A percentile compares a stretch with the other conserved stretches of the same genome.
phyloP scores from a whole-genome alignment of 2,329 filamentous ascomycete species.

The Trichoderma breve region DNA sequence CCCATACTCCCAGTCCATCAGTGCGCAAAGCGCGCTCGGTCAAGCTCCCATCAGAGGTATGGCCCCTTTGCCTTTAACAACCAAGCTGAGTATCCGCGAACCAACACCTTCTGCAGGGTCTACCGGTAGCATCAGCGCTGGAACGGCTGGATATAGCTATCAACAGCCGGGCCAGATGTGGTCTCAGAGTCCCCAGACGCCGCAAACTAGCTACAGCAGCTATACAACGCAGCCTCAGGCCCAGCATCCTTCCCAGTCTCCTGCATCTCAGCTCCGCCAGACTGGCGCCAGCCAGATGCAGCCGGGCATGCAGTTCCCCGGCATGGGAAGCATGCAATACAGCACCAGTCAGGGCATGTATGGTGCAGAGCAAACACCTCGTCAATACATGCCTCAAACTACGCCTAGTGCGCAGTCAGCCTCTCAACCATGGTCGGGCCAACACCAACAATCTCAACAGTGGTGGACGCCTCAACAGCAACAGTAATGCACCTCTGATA shows the following conservation, averaged over 20 bases:
- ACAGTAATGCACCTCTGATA: conserved; percentile 28
- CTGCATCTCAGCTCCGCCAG: conserved; percentile 61
- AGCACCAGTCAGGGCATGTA: conserved; percentile 58
- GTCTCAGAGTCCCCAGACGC: conserved; percentile 63
- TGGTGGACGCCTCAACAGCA: conserved; percentile 57
- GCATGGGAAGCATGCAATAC: conserved; percentile 60
- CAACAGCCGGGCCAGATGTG: conserved; percentile 65
- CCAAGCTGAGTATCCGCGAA: conserved; percentile 61
- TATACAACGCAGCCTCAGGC: conserved; percentile 55
- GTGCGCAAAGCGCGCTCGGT: conserved; percentile 68
- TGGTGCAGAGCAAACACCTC: conserved; percentile 59
- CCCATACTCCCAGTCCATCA: conserved; percentile 68
- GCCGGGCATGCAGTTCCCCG: conserved; percentile 60
- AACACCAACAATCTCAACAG: conserved; percentile 61
- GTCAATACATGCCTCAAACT: conserved; percentile 67
- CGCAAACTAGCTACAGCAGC: conserved; percentile 54
- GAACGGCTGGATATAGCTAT: conserved; percentile 59
- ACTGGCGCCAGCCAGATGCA: conserved; percentile 56
- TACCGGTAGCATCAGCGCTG: conserved; percentile 51
- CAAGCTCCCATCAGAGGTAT: conserved; percentile 71
- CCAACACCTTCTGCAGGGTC: conserved; percentile 60
- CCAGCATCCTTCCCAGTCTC: conserved; percentile 51
- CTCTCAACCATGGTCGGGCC: conserved; percentile 54
- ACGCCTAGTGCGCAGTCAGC: conserved; percentile 49
- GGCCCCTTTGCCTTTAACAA: conserved; percentile 42